Evolutionary conservation across 208 protist genomes (phyloP).

Genomic region (Leptomonas pyrrhocoris): DNA sequence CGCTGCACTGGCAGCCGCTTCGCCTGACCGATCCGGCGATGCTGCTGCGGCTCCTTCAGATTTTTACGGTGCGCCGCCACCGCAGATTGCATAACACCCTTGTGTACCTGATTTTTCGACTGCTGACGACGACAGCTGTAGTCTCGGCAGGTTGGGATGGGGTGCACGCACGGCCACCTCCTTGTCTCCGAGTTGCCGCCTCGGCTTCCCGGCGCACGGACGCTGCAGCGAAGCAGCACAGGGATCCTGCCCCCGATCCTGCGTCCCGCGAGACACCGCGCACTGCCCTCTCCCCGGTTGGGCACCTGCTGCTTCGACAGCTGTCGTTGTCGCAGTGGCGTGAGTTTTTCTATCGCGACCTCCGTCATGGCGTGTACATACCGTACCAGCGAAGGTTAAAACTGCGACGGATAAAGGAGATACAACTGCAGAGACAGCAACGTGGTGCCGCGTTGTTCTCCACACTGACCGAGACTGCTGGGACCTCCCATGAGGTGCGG

Average conservation of each 20-base stretch:
- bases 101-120: not conserved
- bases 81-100: not conserved
- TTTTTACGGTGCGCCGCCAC: not conserved
- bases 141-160: too few relatives aligned
- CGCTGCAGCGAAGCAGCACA: too few relatives aligned
- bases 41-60: slow-evolving; percentile 11
- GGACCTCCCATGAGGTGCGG: too few relatives aligned
- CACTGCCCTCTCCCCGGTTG: not conserved
- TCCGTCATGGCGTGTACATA: not conserved
- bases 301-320: not conserved
- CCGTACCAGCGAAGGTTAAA: slow-evolving; percentile 5
- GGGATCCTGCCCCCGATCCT: too few relatives aligned
- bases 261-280: not conserved
- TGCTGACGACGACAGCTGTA: not conserved
- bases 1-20: not conserved
- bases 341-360: slow-evolving; percentile 1
- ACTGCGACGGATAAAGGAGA: not conserved
- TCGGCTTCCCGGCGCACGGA: too few relatives aligned
- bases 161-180: too few relatives aligned
- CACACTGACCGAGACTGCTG: too few relatives aligned
- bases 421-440: not conserved
- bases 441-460: too few relatives aligned
- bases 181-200: too few relatives aligned
- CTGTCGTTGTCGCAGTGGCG: slow-evolving; percentile 11
- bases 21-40: not conserved